These are phyloP conservation scores for Buxus sempervirens DNA, from an alignment of 164 flowering plant species.

Conservation along the genomic window DNA sequence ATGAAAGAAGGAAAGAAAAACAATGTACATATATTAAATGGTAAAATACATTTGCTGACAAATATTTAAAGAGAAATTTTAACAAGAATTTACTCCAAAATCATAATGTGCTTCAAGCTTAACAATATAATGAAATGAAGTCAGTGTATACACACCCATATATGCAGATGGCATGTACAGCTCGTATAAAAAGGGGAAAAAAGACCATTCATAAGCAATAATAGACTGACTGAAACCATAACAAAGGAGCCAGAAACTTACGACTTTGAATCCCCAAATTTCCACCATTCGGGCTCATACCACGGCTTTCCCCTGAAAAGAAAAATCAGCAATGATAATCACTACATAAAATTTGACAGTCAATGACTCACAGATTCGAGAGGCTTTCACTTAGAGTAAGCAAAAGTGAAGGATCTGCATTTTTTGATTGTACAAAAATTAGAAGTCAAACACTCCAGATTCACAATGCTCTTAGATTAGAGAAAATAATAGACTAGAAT, in stretches of 20 bases:
- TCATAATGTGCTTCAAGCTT: neutral
- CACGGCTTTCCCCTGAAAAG: slow-evolving; percentile 81
- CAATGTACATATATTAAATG: too few relatives aligned
- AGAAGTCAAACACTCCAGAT: too few relatives aligned
- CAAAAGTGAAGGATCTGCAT: too few relatives aligned
- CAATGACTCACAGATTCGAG: neutral
- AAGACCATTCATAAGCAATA: neutral
- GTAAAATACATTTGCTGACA: too few relatives aligned
- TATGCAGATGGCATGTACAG: neutral
- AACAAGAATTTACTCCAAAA: too few relatives aligned
- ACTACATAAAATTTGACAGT: neutral
- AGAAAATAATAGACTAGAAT: neutral
- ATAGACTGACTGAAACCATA: neutral
- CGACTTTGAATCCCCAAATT: slow-evolving; percentile 94
- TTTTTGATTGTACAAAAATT: too few relatives aligned
- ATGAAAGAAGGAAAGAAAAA: too few relatives aligned
- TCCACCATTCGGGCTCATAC: slow-evolving; percentile 99
- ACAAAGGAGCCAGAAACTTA: slow-evolving; percentile 40
- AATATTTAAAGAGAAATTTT: too few relatives aligned
- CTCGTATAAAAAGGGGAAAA: neutral
- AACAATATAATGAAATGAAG: neutral
- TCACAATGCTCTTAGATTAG: neutral
- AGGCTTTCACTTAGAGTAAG: too few relatives aligned
- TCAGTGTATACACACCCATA: neutral
- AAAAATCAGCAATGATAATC: neutral